Base-by-base conservation (phyloP, 1,284 basidiomycete genomes). In the Boletus sp. region DNA sequence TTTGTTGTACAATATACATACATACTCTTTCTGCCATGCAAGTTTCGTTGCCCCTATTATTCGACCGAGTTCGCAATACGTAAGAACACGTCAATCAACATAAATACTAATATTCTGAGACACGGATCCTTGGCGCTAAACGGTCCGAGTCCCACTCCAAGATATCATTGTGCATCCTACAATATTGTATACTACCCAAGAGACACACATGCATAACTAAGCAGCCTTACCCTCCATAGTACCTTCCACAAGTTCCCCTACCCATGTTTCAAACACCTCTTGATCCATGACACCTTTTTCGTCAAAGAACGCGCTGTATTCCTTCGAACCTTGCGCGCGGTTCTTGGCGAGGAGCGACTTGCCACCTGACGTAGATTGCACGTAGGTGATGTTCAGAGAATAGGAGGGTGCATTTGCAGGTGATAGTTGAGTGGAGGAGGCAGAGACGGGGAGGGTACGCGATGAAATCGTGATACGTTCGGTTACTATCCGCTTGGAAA, bases 401-500 rank as follows among this genome's bases (percentile, higher is more conserved):
- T 92, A 92, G 35, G 80, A 77, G 11, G 90, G 90, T 4, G 83
- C 69, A 7, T 75, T 69, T 16, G 63, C 59, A 49, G 66, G 61
- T 31, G 62, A 70, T 59, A 51, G 65, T 55, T 53, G 67, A 56
- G 60, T 62, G 53, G 52, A 61, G 36, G 58, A 55, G 64, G 51
- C 73, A 63, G 63, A 73, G 69, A 63, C 79, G 42, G 88, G 84
- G 24, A 76, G 63, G 4, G 88, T 87, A 47, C 78, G 79, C 8
- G 91, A 88, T 27, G 83, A 81, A 56, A 94, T 78, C 20, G 84
- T 87, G 73, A 94, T 83, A 61, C 85, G 83, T 68, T 94, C 92
- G 8, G 89, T 91, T 42, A 92, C 84, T 68, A 94, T 94, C 87
- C 92, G 68, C 73, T 91, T 92, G 36, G 89, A 89, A 64, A 92